These are phyloP conservation scores for Trichoderma sp. DNA, from an alignment of 2,329 filamentous ascomycete species.

Conservation along the genomic window DNA sequence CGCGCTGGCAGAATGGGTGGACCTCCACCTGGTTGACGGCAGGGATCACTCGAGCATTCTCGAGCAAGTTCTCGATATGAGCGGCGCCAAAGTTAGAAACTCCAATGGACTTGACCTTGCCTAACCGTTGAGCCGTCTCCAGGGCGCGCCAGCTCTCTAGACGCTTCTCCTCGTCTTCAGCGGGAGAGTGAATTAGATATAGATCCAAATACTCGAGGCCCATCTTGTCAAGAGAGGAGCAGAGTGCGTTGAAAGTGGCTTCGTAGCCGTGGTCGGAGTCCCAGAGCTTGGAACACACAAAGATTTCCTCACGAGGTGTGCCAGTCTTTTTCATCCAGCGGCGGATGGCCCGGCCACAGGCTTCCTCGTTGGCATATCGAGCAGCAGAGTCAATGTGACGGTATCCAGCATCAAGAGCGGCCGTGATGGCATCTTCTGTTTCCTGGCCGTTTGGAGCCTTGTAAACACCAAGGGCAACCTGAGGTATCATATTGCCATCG, in stretches of 20 bases:
- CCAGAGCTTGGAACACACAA: conserved; percentile 71
- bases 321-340: conserved; percentile 65
- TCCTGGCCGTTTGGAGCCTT: conserved; percentile 53
- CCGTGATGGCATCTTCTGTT: conserved; percentile 60
- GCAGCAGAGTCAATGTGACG: conserved; percentile 58
- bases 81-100: conserved; percentile 76
- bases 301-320: conserved; percentile 66
- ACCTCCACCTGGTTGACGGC: conserved; percentile 79
- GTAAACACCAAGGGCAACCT: conserved; percentile 51
- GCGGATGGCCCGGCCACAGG: conserved; percentile 70
- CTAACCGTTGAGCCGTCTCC: conserved; percentile 64
- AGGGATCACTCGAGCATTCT: conserved; percentile 60
- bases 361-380: conserved; percentile 65
- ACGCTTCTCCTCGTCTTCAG: conserved; percentile 68
- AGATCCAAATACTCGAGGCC: conserved; percentile 72
- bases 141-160: conserved; percentile 73
- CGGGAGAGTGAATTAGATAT: conserved; percentile 64
- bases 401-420: conserved; percentile 59
- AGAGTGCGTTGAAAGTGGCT: conserved; percentile 58
- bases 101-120: conserved; percentile 69
- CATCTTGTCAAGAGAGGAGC: conserved; percentile 66
- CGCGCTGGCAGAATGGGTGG: conserved; percentile 72
- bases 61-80: conserved; percentile 59
- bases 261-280: conserved; percentile 44
- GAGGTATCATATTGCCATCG: conserved; percentile 69